Percentiles rank a stretch among this genome's conserved stretches.
Conservation (phyloP, 768 basidiomycete genomes). For the Coprinopsis cinerea region DNA sequence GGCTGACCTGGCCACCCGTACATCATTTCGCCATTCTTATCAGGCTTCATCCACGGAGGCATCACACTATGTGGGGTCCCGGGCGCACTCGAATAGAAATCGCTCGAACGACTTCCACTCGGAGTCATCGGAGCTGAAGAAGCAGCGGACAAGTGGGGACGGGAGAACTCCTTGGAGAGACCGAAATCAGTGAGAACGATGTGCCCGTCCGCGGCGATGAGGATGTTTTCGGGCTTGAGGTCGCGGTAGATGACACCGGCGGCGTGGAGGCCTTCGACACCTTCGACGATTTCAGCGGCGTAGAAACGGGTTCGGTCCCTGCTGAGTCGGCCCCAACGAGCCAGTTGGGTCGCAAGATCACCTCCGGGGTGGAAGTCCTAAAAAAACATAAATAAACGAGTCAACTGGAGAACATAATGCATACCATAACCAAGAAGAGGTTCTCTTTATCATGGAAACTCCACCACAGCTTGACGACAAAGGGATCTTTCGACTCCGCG, state of each 20-base stretch:
- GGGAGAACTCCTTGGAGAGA: conserved; percentile 84
- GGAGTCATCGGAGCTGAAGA: conserved; percentile 55
- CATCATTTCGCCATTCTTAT: conserved; percentile 46
- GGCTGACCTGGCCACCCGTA: conserved; percentile 53
- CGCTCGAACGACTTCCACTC: conserved; percentile 37
- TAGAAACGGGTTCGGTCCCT: conserved; percentile 95
- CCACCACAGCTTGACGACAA: conserved; percentile 95
- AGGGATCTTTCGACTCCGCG: conserved; percentile 81
- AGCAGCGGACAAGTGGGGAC: conserved; percentile 28
- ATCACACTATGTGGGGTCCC: conserved; percentile 37
- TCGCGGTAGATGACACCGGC: conserved; percentile 97
- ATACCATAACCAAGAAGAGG: conserved; percentile 90
- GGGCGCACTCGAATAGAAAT: conserved; percentile 52
- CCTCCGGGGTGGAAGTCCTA: conserved; percentile 95
- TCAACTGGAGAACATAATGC: conserved; percentile 15
- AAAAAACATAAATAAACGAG: conserved; percentile 1
- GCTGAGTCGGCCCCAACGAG: conserved; percentile 90
- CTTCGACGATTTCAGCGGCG: conserved; percentile 95
- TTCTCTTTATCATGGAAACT: conserved; percentile 98
- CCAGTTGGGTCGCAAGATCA: conserved; percentile 95
- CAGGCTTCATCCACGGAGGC: conserved; percentile 78
- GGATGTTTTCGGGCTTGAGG: conserved; percentile 94
- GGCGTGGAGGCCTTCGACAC: conserved; percentile 89
- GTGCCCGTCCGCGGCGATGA: conserved; percentile 91
- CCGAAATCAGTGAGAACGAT: conserved; percentile 98